These are phyloP conservation scores for Pseudocercospora musae DNA, from an alignment of 2,329 filamentous ascomycete genomes.

Conservation along the genomic window DNA sequence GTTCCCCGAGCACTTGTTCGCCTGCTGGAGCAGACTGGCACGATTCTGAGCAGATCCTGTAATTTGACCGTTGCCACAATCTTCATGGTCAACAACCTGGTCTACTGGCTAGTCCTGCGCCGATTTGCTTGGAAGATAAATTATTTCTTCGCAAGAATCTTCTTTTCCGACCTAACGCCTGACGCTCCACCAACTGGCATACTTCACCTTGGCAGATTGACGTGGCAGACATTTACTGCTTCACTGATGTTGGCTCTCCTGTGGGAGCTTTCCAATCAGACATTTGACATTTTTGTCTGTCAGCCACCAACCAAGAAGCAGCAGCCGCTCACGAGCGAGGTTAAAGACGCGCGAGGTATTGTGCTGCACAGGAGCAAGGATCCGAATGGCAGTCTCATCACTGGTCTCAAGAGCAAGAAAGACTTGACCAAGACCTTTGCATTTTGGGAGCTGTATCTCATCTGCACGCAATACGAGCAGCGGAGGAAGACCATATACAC, in stretches of 20 bases:
- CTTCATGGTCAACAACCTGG: slow-evolving; percentile 32
- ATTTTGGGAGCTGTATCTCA: slow-evolving; percentile 84
- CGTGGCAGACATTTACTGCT: slow-evolving; percentile 45
- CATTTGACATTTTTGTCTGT: slow-evolving; percentile 77
- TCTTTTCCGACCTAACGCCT: slow-evolving; percentile 69
- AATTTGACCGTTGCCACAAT: slow-evolving; percentile 20
- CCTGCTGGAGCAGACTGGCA: slow-evolving; percentile 11
- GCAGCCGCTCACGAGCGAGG: slow-evolving; percentile 77
- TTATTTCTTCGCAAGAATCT: slow-evolving; percentile 66
- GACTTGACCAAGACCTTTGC: slow-evolving; percentile 76
- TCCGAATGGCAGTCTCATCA: slow-evolving; percentile 84
- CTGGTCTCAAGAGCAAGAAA: slow-evolving; percentile 80
- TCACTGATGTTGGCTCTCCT: slow-evolving; percentile 66
- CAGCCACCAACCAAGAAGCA: slow-evolving; percentile 79
- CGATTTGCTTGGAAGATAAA: slow-evolving; percentile 65
- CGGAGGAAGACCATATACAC: slow-evolving; percentile 78
- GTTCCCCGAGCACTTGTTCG: slow-evolving; percentile 4
- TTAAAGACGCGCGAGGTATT: slow-evolving; percentile 50
- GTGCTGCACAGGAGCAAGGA: slow-evolving; percentile 48
- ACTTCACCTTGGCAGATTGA: slow-evolving; percentile 27
- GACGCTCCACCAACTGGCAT: slow-evolving; percentile 59
- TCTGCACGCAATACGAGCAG: slow-evolving; percentile 70
- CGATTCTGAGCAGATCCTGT: slow-evolving; percentile 18
- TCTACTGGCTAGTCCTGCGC: slow-evolving; percentile 65
- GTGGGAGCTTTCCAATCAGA: slow-evolving; percentile 73